phyloP scores from a whole-genome alignment of 108 stramenopile species.

The Cyclotella cryptica region DNA sequence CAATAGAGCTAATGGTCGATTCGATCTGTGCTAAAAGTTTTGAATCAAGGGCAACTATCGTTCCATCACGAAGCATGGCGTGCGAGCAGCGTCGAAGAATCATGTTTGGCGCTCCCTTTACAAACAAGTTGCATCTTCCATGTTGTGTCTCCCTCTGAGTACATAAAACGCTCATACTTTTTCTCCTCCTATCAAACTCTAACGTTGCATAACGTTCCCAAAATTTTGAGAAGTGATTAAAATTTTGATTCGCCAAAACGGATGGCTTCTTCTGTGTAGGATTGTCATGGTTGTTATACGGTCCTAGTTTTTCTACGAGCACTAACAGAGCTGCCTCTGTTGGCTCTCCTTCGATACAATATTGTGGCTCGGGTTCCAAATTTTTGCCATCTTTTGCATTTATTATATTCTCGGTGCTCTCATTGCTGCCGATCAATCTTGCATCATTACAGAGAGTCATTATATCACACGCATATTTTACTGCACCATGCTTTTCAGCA shows the following conservation, averaged over 20 bases:
- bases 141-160: constrained; percentile 31
- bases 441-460: constrained; percentile 86
- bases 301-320: constrained; percentile 89
- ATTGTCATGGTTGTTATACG: constrained; percentile 19
- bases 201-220: constrained; percentile 83
- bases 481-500: constrained; percentile 42
- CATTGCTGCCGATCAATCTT: constrained; percentile 70
- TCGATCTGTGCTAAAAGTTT: constrained; percentile 64
- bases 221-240: constrained; percentile 32
- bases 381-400: constrained; percentile 11
- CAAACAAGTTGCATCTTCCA: constrained; percentile 77
- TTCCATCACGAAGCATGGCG: constrained; percentile 82
- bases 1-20: constrained; percentile 69
- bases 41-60: constrained; percentile 61
- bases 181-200: constrained; percentile 92
- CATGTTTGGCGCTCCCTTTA: constrained; percentile 97
- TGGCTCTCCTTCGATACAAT: constrained; percentile 86
- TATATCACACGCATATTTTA: constrained; percentile 74
- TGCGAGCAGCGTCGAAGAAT: constrained; percentile 89
- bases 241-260: constrained; percentile 62
- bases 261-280: constrained; percentile 47
- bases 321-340: constrained; percentile 94
- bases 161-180: constrained; percentile 77
- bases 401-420: constrained; percentile 1
- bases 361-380: constrained; percentile 13